These are phyloP conservation scores for Aureoboletus auriporus DNA, from an alignment of 768 basidiomycete genomes.

Conservation along the genomic window DNA sequence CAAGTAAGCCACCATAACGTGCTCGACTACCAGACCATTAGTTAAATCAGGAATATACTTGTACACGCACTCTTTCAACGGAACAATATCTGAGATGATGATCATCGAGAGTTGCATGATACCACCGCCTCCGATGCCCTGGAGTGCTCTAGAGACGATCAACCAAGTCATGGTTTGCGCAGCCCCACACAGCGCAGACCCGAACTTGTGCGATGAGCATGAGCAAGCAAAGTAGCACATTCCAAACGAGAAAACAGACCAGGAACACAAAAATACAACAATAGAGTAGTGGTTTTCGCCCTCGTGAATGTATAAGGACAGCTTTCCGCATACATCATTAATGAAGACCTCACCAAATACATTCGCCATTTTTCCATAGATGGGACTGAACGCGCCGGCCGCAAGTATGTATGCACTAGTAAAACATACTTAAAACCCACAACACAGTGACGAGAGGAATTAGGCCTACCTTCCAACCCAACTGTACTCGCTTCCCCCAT, in stretches of 20 bases:
- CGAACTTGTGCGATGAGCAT: slow-evolving; percentile 46
- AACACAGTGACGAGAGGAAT: not conserved
- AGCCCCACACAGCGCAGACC: slow-evolving; percentile 76
- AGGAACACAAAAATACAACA: too few species aligned
- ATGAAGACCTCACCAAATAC: slow-evolving; percentile 29
- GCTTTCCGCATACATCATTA: too few species aligned
- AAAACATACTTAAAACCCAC: not conserved
- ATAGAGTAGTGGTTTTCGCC: too few species aligned
- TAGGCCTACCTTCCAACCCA: slow-evolving; percentile 72
- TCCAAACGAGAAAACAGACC: slow-evolving; percentile 33
- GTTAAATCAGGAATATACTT: not conserved
- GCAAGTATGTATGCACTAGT: slow-evolving; percentile 72
- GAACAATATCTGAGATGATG: slow-evolving; percentile 79
- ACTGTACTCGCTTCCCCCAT: slow-evolving; percentile 58
- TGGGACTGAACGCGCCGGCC: slow-evolving; percentile 57
- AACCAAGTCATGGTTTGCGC: slow-evolving; percentile 79
- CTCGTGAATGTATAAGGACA: too few species aligned
- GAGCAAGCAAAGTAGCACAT: not conserved
- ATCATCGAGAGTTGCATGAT: slow-evolving; percentile 73
- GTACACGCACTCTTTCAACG: slow-evolving; percentile 61
- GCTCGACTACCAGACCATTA: slow-evolving; percentile 50
- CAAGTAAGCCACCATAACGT: slow-evolving; percentile 70
- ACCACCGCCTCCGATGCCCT: slow-evolving; percentile 81
- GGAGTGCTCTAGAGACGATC: slow-evolving; percentile 70
- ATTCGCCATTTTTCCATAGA: slow-evolving; percentile 78